Conservation (phyloP, 2,329 filamentous ascomycete genomes). For the Ophiostoma quercus region DNA sequence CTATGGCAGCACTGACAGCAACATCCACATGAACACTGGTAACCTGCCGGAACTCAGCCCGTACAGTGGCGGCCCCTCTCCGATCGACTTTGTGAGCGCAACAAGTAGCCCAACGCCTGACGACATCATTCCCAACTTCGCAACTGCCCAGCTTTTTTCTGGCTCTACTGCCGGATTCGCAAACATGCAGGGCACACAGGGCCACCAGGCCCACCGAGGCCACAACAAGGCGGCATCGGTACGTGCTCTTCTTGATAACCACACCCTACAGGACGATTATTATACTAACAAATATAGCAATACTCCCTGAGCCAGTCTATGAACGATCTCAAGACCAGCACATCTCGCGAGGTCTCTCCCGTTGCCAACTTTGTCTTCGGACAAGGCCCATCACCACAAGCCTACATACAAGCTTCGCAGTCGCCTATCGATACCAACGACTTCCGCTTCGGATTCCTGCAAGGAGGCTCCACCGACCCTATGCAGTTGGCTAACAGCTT, state of each 20-base stretch:
- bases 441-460: conserved; percentile 31
- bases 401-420: conserved; percentile 45
- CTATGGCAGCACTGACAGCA: background rate
- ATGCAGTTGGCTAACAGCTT: conserved; percentile 21
- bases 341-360: conserved; percentile 52
- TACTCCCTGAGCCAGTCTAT: conserved; percentile 48
- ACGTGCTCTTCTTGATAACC: conserved; percentile 32
- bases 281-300: conserved; percentile 38
- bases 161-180: conserved; percentile 22
- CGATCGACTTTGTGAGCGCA: conserved; percentile 50
- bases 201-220: conserved; percentile 15
- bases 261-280: background rate
- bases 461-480: conserved; percentile 16
- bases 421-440: conserved; percentile 42
- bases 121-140: conserved; percentile 20
- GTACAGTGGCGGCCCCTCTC: conserved; percentile 24
- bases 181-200: conserved; percentile 1
- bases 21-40: background rate
- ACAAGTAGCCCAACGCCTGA: conserved; percentile 50
- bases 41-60: conserved; percentile 23
- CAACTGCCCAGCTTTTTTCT: conserved; percentile 24
- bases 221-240: conserved; percentile 40
- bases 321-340: conserved; percentile 43
- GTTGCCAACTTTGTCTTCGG: conserved; percentile 48
- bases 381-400: conserved; percentile 48